phyloP scores from a whole-genome alignment of 176 grass and related monocot genomes.

The Rhipidocladum racemiflorum region DNA sequence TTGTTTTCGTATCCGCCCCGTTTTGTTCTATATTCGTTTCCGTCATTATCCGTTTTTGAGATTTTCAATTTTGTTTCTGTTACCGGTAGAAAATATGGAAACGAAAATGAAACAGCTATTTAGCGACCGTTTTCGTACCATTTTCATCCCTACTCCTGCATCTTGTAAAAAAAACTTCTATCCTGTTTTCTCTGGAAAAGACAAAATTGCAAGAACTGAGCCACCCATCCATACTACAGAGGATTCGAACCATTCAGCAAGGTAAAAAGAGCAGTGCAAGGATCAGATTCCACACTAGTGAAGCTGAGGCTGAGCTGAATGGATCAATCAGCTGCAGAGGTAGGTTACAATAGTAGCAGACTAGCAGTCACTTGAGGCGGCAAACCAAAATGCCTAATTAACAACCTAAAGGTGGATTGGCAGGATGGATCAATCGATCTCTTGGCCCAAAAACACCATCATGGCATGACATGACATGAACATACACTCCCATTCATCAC shows the following conservation, averaged over 20 bases:
- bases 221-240: slow-evolving; percentile 6
- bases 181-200: no score
- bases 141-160: no score
- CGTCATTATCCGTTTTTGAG: no score
- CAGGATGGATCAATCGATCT: slow-evolving; percentile 6
- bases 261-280: slow-evolving; percentile 15
- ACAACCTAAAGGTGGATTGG: slow-evolving; percentile 6
- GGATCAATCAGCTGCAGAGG: not conserved
- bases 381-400: slow-evolving; percentile 7
- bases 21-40: no score
- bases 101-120: no score
- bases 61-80: no score
- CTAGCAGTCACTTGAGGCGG: not conserved
- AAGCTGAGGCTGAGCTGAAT: slow-evolving; percentile 15
- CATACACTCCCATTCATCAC: slow-evolving; percentile 28
- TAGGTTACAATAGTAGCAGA: not conserved
- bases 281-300: slow-evolving; percentile 31
- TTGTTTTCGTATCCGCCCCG: no score
- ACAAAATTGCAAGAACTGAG: no score
- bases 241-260: not conserved
- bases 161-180: no score
- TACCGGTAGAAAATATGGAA: no score
- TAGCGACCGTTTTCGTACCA: no score
- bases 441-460: not conserved
- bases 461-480: not conserved